These are phyloP conservation scores for Friedmanniomyces simplex DNA, from an alignment of 495 filamentous ascomycete species.

Conservation along the genomic window DNA sequence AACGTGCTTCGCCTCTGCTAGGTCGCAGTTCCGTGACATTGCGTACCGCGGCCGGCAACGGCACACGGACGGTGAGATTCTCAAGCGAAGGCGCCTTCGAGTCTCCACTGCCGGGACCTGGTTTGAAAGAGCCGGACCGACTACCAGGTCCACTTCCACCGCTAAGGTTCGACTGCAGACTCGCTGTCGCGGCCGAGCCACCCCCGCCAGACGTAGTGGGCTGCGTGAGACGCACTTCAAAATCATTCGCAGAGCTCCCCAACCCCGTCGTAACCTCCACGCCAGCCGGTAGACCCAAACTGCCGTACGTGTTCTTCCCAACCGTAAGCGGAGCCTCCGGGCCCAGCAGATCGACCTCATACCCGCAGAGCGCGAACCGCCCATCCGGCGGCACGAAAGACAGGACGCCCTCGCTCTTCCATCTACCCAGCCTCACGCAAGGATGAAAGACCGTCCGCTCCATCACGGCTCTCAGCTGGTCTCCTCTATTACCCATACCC, in stretches of 20 bases:
- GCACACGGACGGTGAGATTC: constrained; percentile 70
- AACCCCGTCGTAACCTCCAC: constrained; percentile 73
- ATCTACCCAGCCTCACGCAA: constrained; percentile 74
- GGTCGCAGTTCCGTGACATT: constrained; percentile 80
- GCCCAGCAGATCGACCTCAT: constrained; percentile 81
- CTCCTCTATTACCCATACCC: constrained; percentile 40
- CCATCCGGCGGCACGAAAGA: constrained; percentile 95
- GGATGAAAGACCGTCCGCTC: constrained; percentile 82
- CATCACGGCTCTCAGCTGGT: constrained; percentile 32
- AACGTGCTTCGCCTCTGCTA: constrained; percentile 75
- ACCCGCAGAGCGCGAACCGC: constrained; percentile 86
- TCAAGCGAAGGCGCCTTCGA: constrained; percentile 51
- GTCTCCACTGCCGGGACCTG: constrained; percentile 4
- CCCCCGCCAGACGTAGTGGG: constrained; percentile 41
- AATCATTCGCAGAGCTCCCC: constrained; percentile 64
- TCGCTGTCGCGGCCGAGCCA: constrained; percentile 19
- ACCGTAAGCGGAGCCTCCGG: constrained; percentile 16
- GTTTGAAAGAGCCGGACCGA: not conserved
- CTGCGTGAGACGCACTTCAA: constrained; percentile 73
- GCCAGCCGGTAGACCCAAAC: constrained; percentile 68
- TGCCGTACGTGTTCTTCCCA: constrained; percentile 33
- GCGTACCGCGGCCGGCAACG: constrained; percentile 67
- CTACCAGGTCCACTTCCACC: not conserved
- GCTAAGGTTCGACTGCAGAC: constrained; percentile 16
- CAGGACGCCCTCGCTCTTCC: constrained; percentile 84